Conservation (phyloP, 2,329 filamentous ascomycete genomes). For the Talaromyces sp. region DNA sequence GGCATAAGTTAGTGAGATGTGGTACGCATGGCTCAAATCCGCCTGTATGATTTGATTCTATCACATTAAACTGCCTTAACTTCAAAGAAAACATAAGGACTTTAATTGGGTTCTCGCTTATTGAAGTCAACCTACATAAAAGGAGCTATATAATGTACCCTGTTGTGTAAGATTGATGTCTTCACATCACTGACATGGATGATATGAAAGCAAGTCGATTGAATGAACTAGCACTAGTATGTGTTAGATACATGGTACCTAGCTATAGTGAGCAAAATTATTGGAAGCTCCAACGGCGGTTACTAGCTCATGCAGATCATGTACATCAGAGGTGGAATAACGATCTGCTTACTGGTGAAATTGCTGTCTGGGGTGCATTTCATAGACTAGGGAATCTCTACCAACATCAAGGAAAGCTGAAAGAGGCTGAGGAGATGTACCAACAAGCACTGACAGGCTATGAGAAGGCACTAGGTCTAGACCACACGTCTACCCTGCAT, state of each 20-base stretch:
- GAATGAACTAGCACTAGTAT: slow-evolving; percentile 13
- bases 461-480: too few species aligned
- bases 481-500: too few species aligned
- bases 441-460: too few species aligned
- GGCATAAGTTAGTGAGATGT: slow-evolving; percentile 36
- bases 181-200: slow-evolving; percentile 8
- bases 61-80: slow-evolving; percentile 13
- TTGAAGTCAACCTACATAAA: slow-evolving; percentile 19
- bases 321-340: background rate
- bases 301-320: background rate
- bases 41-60: slow-evolving; percentile 16
- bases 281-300: background rate
- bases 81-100: slow-evolving; percentile 18
- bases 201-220: slow-evolving; percentile 4
- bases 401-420: too few species aligned
- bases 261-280: background rate
- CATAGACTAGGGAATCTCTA: too few species aligned
- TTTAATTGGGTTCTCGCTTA: slow-evolving; percentile 22
- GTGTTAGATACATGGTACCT: slow-evolving; percentile 13
- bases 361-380: background rate
- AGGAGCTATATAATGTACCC: slow-evolving; percentile 23
- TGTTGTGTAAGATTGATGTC: slow-evolving; percentile 11
- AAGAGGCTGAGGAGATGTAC: too few species aligned
- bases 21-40: slow-evolving; percentile 3
- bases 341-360: background rate